These are phyloP conservation scores for Pueraria montana DNA, from an alignment of 306 rosid species.

Conservation along the genomic window DNA sequence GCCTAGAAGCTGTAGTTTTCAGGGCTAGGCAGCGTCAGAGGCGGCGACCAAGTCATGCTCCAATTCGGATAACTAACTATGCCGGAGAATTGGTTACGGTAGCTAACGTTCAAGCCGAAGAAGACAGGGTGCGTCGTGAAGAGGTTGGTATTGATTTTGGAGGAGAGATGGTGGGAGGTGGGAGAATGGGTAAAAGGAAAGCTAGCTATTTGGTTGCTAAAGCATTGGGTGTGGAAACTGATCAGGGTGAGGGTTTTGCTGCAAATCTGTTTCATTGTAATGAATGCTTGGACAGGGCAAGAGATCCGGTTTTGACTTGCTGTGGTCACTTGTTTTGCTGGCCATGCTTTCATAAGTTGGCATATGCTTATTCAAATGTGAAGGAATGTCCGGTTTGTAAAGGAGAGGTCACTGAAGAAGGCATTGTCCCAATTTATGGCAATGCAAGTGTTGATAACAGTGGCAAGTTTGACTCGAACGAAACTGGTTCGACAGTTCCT, in stretches of 20 bases:
- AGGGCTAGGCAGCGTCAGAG: slow-evolving; percentile 67
- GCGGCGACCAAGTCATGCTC: slow-evolving; percentile 42
- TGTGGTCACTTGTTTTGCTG: slow-evolving; percentile 96
- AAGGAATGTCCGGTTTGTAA: slow-evolving; percentile 81
- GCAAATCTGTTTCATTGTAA: slow-evolving; percentile 74
- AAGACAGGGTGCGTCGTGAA: neutral
- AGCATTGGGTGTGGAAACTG: slow-evolving; percentile 61
- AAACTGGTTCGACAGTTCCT: slow-evolving; percentile 57
- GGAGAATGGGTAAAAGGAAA: slow-evolving; percentile 45
- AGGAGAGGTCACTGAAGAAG: slow-evolving; percentile 70
- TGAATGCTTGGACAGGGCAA: slow-evolving; percentile 66
- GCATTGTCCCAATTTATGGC: slow-evolving; percentile 77
- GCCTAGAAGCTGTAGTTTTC: slow-evolving; percentile 62
- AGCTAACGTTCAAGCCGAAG: slow-evolving; percentile 36
- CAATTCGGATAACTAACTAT: slow-evolving; percentile 48
- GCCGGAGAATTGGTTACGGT: slow-evolving; percentile 33
- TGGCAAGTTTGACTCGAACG: slow-evolving; percentile 41
- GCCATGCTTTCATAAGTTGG: slow-evolving; percentile 74
- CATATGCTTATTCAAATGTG: slow-evolving; percentile 57
- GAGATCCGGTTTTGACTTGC: slow-evolving; percentile 79
- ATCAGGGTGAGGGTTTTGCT: slow-evolving; percentile 32
- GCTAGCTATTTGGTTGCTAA: slow-evolving; percentile 58
- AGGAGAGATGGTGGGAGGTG: slow-evolving; percentile 22
- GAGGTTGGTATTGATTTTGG: slow-evolving; percentile 35
- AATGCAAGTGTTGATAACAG: slow-evolving; percentile 41